Base-by-base conservation (phyloP, 345 rosid genomes). In the Rhizophora mangle region DNA sequence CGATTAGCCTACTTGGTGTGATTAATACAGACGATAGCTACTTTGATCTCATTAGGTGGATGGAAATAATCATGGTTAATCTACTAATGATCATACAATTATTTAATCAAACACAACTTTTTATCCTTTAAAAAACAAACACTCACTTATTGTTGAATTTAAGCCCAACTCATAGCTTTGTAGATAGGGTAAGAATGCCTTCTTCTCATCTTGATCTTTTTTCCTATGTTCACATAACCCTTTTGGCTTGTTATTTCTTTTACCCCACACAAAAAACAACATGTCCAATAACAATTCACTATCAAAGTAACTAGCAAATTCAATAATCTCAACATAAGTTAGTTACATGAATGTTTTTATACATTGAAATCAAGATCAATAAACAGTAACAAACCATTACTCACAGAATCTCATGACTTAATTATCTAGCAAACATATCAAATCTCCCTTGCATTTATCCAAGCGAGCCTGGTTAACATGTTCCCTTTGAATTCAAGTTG, bases 381-480 rank as follows among this genome's bases (percentile, higher is more conserved):
- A 16, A 7, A 58, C 8, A 55, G 34, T 20, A 65, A 26, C 11
- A 32, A 37, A 64, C 26, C 52, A 61, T 24, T 24, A 24, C 24
- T 24, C 24, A 24, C 24, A 24, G 24, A 24, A 24, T 24, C 24
- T 0, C 24, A 24, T 1, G 24, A 24, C 24, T 24, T 24, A 24
- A 24, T 24, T 24, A 24, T 24, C 24, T 24, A 24, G 24, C 24
- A 24, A 24, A 24, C 24, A 24, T 24, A 24, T 24, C 24, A 24
- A 24, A 24, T 24, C 24, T 24, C 24, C 24, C 20, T 61, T 79
- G 84, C 77, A 76, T 81, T 81, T 85, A 63, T 70, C 65, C 68
- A 52, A 90, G 91, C 53, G 69, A 69, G 72, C 84, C 56, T 56
- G 78, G 90, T 78, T 81, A 80, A 60, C 64, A 56, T 49, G 74